Base-by-base conservation (phyloP, 441 rosid genomes). In the Populus trichocarpa region DNA sequence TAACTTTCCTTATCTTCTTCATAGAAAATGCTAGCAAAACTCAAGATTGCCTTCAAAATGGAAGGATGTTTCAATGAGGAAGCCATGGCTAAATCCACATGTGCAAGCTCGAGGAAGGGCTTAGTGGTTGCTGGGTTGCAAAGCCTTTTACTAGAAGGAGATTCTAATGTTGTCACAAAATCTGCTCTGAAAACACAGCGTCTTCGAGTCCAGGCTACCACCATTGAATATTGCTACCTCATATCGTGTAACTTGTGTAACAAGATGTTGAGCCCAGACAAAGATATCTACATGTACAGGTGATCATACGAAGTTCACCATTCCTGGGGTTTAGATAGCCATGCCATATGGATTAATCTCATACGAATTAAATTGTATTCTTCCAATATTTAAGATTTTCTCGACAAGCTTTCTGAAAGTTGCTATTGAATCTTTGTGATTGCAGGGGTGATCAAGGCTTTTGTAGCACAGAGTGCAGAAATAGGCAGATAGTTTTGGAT, bases 271-370 rank as follows among this genome's bases (percentile, higher is more conserved):
- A 82, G 75, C 69, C 85, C 81, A 2, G 86, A 88, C 85, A 84
- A 88, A 83, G 97, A 93, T 71, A 81, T 95, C 36, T 95, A 87
- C 90, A 95, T 93, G 97, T 94, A 92, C 88, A 93, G 93, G 98
- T 92, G 76, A 14, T n/a, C 70, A 66, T 35, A 22, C 33, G 0
- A 40, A 12, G 40, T 0, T 67, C 28, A 12, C 6, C 14, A 18
- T 18, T 28, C 12, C 70, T 68, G 5, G 42, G 10, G 22, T 18
- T 18, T 18, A 8, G 38, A 8, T 0, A 32, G 38, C 70, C 42
- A 68, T 67, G 32, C 7, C 18, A 10, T 7, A n/a, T 28, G 28
- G 7, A 11, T 25, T 57, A 18, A 28, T 53, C 6, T 33, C 14
- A 40, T 6, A 65, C 38, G 38, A 35, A 46, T 46, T 46, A 11